Percentiles rank a stretch among this genome's conserved stretches.
Evolutionary conservation across 305 asterid species (phyloP).

Genomic region (Solanum hybrid): DNA sequence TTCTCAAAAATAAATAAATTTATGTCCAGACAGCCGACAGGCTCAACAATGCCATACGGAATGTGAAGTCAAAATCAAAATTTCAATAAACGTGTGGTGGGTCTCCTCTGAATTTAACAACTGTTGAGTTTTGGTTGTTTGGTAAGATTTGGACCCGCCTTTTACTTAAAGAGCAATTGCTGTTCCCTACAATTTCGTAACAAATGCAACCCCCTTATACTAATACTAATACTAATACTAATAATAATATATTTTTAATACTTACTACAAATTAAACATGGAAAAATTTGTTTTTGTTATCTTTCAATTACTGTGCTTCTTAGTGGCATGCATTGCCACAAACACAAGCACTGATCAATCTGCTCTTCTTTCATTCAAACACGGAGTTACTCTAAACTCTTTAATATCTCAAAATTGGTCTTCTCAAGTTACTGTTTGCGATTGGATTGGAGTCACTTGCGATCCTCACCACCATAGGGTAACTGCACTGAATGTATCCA

Average conservation of each 20-base stretch:
- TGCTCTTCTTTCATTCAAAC: constrained; percentile 1
- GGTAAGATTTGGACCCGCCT: not conserved
- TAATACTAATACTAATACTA: no score
- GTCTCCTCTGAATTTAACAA: not conserved
- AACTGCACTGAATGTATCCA: not conserved
- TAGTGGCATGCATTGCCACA: not conserved
- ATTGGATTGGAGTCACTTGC: constrained; percentile 9
- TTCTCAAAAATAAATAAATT: no score
- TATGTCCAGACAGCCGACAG: no score
- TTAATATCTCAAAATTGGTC: not conserved
- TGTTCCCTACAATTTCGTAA: no score
- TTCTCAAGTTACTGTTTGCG: not conserved
- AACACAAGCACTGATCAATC: not conserved
- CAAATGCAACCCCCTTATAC: no score
- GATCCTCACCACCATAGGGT: not conserved
- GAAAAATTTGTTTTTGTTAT: not conserved
- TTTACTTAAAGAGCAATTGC: no score
- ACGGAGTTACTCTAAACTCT: not conserved
- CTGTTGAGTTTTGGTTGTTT: not conserved
- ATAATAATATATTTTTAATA: no score
- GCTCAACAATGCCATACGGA: no score
- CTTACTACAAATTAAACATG: not conserved
- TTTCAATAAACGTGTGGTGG: no score
- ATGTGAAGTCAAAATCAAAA: no score
- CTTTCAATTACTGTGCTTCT: not conserved